These are phyloP conservation scores for Tylopilus sp. DNA, from an alignment of 768 basidiomycete species.

Conservation along the genomic window DNA sequence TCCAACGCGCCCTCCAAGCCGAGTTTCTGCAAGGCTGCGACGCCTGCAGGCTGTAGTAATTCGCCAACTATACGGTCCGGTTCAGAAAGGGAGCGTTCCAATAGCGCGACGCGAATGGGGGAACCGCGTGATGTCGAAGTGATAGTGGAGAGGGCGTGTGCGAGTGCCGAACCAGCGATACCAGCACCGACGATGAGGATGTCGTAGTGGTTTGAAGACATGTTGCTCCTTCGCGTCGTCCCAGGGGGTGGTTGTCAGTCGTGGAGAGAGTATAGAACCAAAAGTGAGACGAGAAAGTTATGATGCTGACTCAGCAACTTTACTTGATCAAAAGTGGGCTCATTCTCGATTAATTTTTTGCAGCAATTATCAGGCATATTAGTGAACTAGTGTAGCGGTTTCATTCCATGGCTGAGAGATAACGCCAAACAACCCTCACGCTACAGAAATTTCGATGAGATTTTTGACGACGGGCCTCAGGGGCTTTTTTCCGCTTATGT, in stretches of 20 bases:
- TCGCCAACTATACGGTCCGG: slow-evolving; percentile 98
- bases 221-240: slow-evolving; percentile 5
- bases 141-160: slow-evolving; percentile 72
- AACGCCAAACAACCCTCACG: too few relatives aligned
- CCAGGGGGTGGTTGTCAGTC: too few relatives aligned
- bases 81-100: slow-evolving; percentile 89
- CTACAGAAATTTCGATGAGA: too few relatives aligned
- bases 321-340: background rate
- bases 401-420: too few relatives aligned
- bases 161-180: slow-evolving; percentile 83
- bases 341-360: background rate
- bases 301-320: slow-evolving; percentile 18
- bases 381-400: too few relatives aligned
- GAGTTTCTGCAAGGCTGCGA: slow-evolving; percentile 69
- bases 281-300: background rate
- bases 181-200: slow-evolving; percentile 91
- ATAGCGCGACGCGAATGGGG: slow-evolving; percentile 73
- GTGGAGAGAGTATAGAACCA: too few relatives aligned
- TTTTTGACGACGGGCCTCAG: too few relatives aligned
- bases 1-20: slow-evolving; percentile 76
- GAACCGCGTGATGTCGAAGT: slow-evolving; percentile 39
- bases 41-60: slow-evolving; percentile 91
- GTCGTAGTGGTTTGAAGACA: slow-evolving; percentile 49
- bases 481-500: too few relatives aligned
- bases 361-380: background rate